Evolutionary conservation across 1,284 basidiomycete species (phyloP), one percentile per base, ranked within the genome.

Genomic region (Exsudoporus floridanus): DNA sequence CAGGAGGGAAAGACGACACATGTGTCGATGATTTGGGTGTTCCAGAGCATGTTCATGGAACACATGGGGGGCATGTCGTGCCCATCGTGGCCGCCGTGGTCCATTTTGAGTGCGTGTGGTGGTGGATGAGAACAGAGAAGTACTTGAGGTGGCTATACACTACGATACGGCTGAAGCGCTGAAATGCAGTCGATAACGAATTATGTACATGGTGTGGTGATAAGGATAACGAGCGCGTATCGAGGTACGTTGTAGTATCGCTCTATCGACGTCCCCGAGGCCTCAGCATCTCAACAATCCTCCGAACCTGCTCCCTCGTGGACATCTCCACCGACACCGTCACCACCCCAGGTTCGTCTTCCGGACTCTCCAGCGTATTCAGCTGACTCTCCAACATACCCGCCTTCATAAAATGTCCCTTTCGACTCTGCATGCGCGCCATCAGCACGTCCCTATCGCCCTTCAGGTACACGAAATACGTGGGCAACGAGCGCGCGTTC

Each of bases 341-440:
- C 9, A 89, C 78, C 12, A 92, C 87, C 1, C 81, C 86, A 3
- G 77, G 72, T 67, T 93, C 92, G 3, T 75, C 83, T 37, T 75
- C 73, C 0, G 93, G 93, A 56, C 78, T 79, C 72, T 98, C 90
- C 53, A 98, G 68, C 33, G 90, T 88, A 18, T 74, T 74, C 55
- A 97, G 66, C 74, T 98, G 95, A 57, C 88, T 89, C 49, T 89
- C 86, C 57, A 98, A 76, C 94, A 98, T 96, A 21, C 70, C 66
- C 23, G 84, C 81, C 70, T 94, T 94, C 88, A 98, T 93, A 61
- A 92, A 97, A 71, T 98, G 95, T 0, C 84, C 85, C 57, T 83
- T 71, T 28, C 94, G 77, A 49, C 77, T 76, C 60, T 71, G 64
- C 82, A 98, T 93, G 37, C 94, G 76, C 45, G 85, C 77, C 60